Percentiles rank a stretch among this genome's conserved stretches.
Evolutionary conservation across 805 yeast species (phyloP).

Genomic region (Priceomyces haplophilus): DNA sequence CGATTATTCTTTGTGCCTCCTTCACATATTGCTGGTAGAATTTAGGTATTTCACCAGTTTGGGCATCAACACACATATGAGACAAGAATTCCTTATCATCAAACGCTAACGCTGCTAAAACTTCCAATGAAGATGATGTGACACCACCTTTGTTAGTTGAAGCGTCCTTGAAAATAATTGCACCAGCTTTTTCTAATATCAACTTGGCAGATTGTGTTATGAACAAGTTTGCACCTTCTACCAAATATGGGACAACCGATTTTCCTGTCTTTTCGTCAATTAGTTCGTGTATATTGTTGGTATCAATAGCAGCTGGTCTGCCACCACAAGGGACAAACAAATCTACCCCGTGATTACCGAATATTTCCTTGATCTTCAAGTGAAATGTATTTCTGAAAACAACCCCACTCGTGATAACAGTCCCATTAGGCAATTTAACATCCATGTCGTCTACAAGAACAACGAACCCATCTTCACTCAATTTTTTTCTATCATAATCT

Average conservation of each 20-base stretch:
- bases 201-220: slow-evolving; percentile 93
- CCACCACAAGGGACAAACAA: slow-evolving; percentile 99
- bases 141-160: slow-evolving; percentile 99
- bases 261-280: slow-evolving; percentile 76
- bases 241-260: slow-evolving; percentile 77
- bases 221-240: slow-evolving; percentile 96
- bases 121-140: slow-evolving; percentile 93
- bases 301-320: slow-evolving; percentile 92
- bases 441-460: slow-evolving; percentile 85
- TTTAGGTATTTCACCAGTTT: slow-evolving; percentile 53
- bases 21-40: slow-evolving; percentile 82
- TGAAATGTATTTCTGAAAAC: slow-evolving; percentile 91
- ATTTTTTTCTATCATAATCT: slow-evolving; percentile 60
- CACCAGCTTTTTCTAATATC: slow-evolving; percentile 81
- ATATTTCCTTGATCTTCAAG: slow-evolving; percentile 61
- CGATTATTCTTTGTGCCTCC: slow-evolving; percentile 75
- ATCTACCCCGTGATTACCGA: slow-evolving; percentile 59
- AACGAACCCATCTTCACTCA: slow-evolving; percentile 73
- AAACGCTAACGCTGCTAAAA: slow-evolving; percentile 87
- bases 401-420: slow-evolving; percentile 74
- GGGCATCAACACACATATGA: slow-evolving; percentile 72
- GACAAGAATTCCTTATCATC: slow-evolving; percentile 78
- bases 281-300: slow-evolving; percentile 70
- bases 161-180: slow-evolving; percentile 88
- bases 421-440: slow-evolving; percentile 73